Base-by-base conservation (phyloP, 352 stramenopile species). In the Nothophytophthora sp. region DNA sequence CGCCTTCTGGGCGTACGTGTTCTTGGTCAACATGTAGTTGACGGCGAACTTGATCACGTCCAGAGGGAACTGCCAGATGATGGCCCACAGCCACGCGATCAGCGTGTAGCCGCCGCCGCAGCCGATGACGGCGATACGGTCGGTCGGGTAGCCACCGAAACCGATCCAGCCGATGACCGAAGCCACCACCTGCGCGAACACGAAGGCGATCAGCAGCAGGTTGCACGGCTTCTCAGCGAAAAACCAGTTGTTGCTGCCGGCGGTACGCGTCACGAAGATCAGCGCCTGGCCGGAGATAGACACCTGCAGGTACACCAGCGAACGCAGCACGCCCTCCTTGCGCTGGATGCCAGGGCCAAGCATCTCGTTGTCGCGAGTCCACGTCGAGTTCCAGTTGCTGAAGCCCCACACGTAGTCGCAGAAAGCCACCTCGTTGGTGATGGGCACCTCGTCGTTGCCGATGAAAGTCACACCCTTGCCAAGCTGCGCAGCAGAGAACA, bases 191-290 rank as follows among this genome's bases (percentile, higher is more conserved):
- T 89, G 78, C 8, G 78, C 78, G 37, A 87, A 70, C 34, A 87
- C 71, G 67, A 89, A 89, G 9, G 78, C 78, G 25, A 87, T 65
- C 40, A 89, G 46, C 52, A 89, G 35, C 24, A 89, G 48, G 55
- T 77, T 84, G 49, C 56, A 76, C n/a, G 78, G 78, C 53, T 78
- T 77, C 51, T 87, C 76, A 20, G 67, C 60, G 53, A 89, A 87
- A 60, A 79, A 89, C 78, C 78, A 89, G 51, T 77, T 86, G 76
- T 89, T 89, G 60, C 70, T 76, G 39, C 78, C 78, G 29, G 74
- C 75, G 11, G 78, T 87, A 63, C 78, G 78, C 27, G 78, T 89
- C 22, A 89, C 73, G 55, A 89, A 89, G 49, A 89, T 89, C 49
- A 89, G 42, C 40, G 78, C 78, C 60, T 89, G 78, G 19, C 78